Evolutionary conservation across 2,329 filamentous ascomycete species (phyloP).

Genomic region (Neofusicoccum sp.): DNA sequence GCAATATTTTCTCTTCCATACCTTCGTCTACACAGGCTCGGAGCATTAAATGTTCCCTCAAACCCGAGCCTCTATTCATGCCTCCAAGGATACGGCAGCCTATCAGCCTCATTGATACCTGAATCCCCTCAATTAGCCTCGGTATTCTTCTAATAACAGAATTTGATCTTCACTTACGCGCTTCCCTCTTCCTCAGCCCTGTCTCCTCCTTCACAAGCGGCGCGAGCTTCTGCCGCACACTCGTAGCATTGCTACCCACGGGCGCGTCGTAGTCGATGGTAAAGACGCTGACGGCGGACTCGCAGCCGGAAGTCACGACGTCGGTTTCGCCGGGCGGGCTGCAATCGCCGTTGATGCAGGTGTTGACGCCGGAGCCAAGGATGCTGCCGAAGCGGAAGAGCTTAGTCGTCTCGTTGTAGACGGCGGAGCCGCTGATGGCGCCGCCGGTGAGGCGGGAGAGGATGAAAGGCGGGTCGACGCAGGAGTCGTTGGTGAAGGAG

Average conservation of each 20-base stretch:
- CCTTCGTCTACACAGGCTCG: too few relatives aligned
- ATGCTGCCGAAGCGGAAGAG: slow-evolving; percentile 50
- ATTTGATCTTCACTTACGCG: not conserved
- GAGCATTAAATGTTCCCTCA: too few relatives aligned
- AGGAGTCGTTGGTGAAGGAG: slow-evolving; percentile 38
- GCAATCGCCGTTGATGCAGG: slow-evolving; percentile 54
- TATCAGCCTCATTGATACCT: too few relatives aligned
- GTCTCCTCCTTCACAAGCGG: not conserved
- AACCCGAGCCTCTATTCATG: too few relatives aligned
- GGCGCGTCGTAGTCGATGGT: slow-evolving; percentile 54
- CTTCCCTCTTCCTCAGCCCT: not conserved
- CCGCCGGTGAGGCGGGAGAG: slow-evolving; percentile 52
- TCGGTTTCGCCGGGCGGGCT: slow-evolving; percentile 51
- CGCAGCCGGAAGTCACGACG: slow-evolving; percentile 44
- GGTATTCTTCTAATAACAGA: too few relatives aligned
- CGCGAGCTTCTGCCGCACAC: slow-evolving; percentile 21
- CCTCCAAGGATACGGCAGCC: too few relatives aligned
- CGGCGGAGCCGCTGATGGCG: slow-evolving; percentile 47
- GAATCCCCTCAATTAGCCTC: too few relatives aligned
- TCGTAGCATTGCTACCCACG: slow-evolving; percentile 26
- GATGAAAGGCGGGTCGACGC: slow-evolving; percentile 44
- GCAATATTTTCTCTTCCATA: too few relatives aligned
- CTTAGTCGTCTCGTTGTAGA: slow-evolving; percentile 44
- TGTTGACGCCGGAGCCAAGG: slow-evolving; percentile 51
- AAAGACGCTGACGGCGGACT: slow-evolving; percentile 46